Conservation (phyloP, 371 early-diverging fungal species). For the Lichtheimia hyalospora region DNA sequence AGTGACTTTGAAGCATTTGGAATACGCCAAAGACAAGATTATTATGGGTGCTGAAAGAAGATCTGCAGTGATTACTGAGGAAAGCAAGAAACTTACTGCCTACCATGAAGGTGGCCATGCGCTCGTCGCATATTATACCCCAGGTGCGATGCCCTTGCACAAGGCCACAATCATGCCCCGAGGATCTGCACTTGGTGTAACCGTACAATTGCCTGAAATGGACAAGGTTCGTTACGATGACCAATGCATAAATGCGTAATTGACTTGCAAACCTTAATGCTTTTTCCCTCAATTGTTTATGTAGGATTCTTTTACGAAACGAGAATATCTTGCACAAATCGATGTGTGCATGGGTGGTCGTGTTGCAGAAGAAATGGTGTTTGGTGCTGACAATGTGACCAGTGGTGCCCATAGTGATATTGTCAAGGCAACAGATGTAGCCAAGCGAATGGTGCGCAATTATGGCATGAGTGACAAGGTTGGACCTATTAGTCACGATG, state of each 20-base stretch:
- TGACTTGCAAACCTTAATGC: neutral
- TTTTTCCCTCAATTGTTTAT: too few species aligned
- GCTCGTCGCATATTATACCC: slow-evolving; percentile 92
- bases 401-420: slow-evolving; percentile 94
- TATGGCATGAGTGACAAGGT: slow-evolving; percentile 96
- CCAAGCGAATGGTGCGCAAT: slow-evolving; percentile 88
- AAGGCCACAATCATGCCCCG: slow-evolving; percentile 99
- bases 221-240: slow-evolving; percentile 63
- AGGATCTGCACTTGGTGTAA: slow-evolving; percentile 89
- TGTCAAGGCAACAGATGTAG: slow-evolving; percentile 87
- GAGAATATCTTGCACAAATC: slow-evolving; percentile 85
- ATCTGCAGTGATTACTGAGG: slow-evolving; percentile 88
- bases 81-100: slow-evolving; percentile 86
- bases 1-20: slow-evolving; percentile 82
- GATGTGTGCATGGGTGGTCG: slow-evolving; percentile 98
- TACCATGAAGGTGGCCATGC: slow-evolving; percentile 99
- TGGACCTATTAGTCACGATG: slow-evolving; percentile 59
- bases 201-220: slow-evolving; percentile 93
- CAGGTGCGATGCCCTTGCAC: slow-evolving; percentile 95
- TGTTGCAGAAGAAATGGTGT: slow-evolving; percentile 94
- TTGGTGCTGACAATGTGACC: slow-evolving; percentile 91
- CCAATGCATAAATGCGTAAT: neutral
- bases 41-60: slow-evolving; percentile 96
- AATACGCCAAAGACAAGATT: slow-evolving; percentile 97
- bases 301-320: slow-evolving; percentile 73